A percentile compares a stretch with the other conserved stretches of the same genome.
phyloP scores from a whole-genome alignment of 495 filamentous ascomycete genomes.

The Staphylotrichum longicolle region DNA sequence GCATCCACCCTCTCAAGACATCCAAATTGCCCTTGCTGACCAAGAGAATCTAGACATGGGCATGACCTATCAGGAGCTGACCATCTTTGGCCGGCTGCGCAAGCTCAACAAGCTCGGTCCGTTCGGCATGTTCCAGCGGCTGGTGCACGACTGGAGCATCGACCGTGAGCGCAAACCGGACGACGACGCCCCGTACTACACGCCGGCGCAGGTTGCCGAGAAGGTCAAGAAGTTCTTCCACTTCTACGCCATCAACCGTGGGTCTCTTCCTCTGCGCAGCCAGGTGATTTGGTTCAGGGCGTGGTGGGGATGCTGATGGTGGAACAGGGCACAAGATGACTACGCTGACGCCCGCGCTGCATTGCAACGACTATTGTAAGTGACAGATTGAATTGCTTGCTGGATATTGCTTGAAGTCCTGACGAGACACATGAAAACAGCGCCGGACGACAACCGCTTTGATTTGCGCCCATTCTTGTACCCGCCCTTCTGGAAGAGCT shows the following conservation, averaged over 20 bases:
- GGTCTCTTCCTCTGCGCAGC: background rate
- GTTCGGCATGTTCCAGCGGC: constrained; percentile 64
- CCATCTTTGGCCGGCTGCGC: constrained; percentile 49
- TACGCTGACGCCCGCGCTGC: constrained; percentile 56
- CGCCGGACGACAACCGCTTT: constrained; percentile 50
- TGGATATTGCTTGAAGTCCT: background rate
- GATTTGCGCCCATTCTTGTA: constrained; percentile 66
- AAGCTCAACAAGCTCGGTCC: constrained; percentile 74
- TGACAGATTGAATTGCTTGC: background rate
- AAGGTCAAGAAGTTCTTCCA: constrained; percentile 71
- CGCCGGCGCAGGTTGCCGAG: constrained; percentile 45
- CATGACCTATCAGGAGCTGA: constrained; percentile 55
- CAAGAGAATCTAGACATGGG: constrained; percentile 20
- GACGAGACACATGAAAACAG: constrained; percentile 1
- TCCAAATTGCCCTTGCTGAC: background rate
- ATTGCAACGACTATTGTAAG: constrained; percentile 39
- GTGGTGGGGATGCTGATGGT: constrained; percentile 9
- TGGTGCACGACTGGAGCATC: constrained; percentile 68
- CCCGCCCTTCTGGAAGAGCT: constrained; percentile 46
- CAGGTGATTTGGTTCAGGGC: too few relatives aligned
- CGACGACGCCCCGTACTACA: constrained; percentile 36
- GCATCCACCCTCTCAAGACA: constrained; percentile 46
- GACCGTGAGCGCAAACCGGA: constrained; percentile 33
- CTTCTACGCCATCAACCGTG: constrained; percentile 51
- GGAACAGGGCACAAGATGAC: constrained; percentile 62